Conservation (phyloP, 2,329 filamentous ascomycete species). For the Pestalotiopsis sp. region DNA sequence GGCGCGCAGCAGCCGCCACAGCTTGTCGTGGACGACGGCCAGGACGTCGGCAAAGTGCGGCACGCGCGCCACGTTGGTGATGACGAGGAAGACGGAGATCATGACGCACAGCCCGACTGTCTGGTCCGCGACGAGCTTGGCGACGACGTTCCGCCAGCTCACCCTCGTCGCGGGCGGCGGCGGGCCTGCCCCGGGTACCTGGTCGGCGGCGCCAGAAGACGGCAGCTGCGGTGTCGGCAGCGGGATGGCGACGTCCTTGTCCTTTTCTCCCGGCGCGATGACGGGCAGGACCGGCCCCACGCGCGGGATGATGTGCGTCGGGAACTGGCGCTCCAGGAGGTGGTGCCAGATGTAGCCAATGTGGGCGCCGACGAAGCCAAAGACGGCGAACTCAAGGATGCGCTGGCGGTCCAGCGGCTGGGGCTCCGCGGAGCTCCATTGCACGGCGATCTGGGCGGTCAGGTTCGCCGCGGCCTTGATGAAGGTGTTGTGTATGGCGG, state of each 20-base stretch:
- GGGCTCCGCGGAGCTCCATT: conserved; percentile 13
- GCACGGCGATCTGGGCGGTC: conserved; percentile 17
- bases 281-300: conserved; percentile 17
- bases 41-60: conserved; percentile 25
- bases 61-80: conserved; percentile 37
- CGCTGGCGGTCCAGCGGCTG: conserved; percentile 33
- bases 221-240: neutral
- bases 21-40: conserved; percentile 28
- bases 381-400: conserved; percentile 37
- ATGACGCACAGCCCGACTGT: conserved; percentile 37
- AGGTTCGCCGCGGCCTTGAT: conserved; percentile 18
- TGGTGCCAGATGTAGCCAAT: conserved; percentile 38
- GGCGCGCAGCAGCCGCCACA: conserved; percentile 34
- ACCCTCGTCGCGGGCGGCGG: conserved; percentile 14
- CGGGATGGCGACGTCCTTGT: conserved; percentile 14
- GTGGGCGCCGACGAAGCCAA: conserved; percentile 37
- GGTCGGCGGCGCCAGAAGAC: neutral
- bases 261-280: conserved; percentile 26
- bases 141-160: conserved; percentile 36
- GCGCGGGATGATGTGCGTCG: conserved; percentile 25
- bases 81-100: conserved; percentile 35
- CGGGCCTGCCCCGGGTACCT: neutral
- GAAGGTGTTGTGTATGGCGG: conserved; percentile 17
- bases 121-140: conserved; percentile 38
- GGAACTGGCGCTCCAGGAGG: conserved; percentile 37